Evolutionary conservation across 495 filamentous ascomycete genomes (phyloP).

Genomic region (Aspergillus homomorphus): DNA sequence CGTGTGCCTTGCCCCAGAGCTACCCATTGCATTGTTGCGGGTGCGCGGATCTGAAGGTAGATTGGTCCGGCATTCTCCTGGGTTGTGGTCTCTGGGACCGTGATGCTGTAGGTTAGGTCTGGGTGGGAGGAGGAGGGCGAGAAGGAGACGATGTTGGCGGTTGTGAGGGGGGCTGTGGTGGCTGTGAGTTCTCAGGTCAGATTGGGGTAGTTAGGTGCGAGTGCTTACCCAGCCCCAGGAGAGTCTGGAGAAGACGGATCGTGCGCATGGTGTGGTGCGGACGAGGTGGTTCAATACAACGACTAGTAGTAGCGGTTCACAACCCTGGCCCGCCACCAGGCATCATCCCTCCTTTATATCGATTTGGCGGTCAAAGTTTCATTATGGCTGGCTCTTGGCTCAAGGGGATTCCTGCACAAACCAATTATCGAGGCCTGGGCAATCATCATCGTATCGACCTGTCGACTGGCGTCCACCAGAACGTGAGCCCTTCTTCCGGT

Average conservation of each 20-base stretch:
- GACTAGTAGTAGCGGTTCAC: too few species aligned
- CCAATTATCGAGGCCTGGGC: neutral
- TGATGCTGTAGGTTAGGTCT: conserved; percentile 34
- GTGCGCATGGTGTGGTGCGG: neutral
- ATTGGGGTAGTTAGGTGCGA: too few species aligned
- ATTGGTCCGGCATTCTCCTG: conserved; percentile 38
- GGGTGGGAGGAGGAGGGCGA: conserved; percentile 19
- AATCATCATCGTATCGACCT: neutral
- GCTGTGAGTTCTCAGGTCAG: neutral
- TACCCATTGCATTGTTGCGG: conserved; percentile 59
- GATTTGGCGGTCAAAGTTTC: neutral
- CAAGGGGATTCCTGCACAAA: neutral
- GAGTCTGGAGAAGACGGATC: neutral
- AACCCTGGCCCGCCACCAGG: too few species aligned
- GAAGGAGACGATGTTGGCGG: conserved; percentile 30
- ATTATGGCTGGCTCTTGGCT: neutral
- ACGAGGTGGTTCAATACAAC: too few species aligned
- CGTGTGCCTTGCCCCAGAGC: conserved; percentile 58
- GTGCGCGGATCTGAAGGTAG: conserved; percentile 64
- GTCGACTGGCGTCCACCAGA: neutral
- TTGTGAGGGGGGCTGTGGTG: conserved; percentile 7
- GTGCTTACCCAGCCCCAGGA: neutral
- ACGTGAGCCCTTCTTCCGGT: neutral
- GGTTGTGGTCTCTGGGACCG: conserved; percentile 29
- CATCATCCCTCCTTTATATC: neutral